Conservation (phyloP, 331 rosid species). For the Pyracantha coccinea region DNA sequence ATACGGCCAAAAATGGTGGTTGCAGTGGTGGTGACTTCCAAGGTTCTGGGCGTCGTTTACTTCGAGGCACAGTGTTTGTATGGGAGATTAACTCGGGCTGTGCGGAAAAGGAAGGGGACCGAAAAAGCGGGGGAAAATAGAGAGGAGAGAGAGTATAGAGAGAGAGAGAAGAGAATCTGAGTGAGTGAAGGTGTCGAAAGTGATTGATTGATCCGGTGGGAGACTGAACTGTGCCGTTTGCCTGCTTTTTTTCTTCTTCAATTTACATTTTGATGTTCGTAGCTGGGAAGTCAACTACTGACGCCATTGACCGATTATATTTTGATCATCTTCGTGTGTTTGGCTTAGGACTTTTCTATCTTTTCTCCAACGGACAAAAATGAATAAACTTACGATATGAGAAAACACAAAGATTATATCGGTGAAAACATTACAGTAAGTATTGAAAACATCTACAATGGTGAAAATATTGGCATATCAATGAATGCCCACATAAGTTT, state of each 20-base stretch:
- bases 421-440: no score
- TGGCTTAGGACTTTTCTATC: no score
- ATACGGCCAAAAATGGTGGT: neutral
- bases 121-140: constrained; percentile 9
- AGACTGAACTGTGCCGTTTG: neutral
- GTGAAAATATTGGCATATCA: no score
- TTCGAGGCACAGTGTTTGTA: constrained; percentile 13
- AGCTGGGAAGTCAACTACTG: neutral
- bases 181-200: constrained; percentile 4
- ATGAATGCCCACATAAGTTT: no score
- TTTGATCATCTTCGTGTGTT: neutral
- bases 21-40: neutral
- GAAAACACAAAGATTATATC: no score
- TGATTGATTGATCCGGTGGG: constrained; percentile 5
- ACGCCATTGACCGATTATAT: neutral
- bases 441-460: no score
- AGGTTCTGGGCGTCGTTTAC: constrained; percentile 15
- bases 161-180: neutral
- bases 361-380: no score
- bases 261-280: neutral
- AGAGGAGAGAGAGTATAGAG: neutral
- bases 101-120: neutral
- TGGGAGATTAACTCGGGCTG: neutral
- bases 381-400: no score
- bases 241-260: neutral